These are phyloP conservation scores for Chrysoporthe austroafricana DNA, from an alignment of 2,329 filamentous ascomycete genomes.

Conservation along the genomic window DNA sequence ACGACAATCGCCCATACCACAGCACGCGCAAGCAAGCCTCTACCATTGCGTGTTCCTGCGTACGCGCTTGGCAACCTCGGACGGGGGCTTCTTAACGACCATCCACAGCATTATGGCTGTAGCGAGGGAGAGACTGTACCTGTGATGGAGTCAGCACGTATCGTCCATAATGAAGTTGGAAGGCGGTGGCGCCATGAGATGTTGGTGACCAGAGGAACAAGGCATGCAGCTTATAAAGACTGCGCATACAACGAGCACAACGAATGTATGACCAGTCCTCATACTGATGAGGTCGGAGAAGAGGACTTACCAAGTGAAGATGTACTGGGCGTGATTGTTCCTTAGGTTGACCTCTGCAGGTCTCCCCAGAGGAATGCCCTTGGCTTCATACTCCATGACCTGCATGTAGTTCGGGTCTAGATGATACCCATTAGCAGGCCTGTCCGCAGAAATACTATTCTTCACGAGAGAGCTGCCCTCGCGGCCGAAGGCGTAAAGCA, in stretches of 20 bases:
- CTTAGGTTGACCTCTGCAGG: slow-evolving; percentile 87
- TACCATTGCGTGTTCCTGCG: slow-evolving; percentile 78
- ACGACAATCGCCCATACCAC: not conserved
- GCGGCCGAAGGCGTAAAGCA: slow-evolving; percentile 18
- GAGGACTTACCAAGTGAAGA: slow-evolving; percentile 86
- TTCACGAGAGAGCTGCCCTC: not conserved
- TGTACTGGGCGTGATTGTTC: slow-evolving; percentile 98
- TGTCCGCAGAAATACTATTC: not conserved
- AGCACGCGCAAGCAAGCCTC: not conserved
- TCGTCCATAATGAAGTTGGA: not conserved
- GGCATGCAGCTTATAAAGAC: not conserved
- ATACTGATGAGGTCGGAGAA: not conserved
- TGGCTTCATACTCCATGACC: slow-evolving; percentile 73
- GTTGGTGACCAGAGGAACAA: not conserved
- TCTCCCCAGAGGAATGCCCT: slow-evolving; percentile 88
- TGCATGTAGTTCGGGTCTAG: slow-evolving; percentile 78
- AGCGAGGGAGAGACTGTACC: slow-evolving; percentile 83
- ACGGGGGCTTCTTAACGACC: slow-evolving; percentile 85
- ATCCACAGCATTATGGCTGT: slow-evolving; percentile 97
- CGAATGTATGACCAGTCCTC: not conserved
- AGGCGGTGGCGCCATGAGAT: not conserved
- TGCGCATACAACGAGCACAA: not conserved
- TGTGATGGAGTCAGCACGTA: slow-evolving; percentile 41
- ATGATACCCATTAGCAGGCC: slow-evolving; percentile 26
- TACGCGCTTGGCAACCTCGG: slow-evolving; percentile 72